Evolutionary conservation across 257 asterid genomes (phyloP).

Genomic region (Solanum peruvianum): DNA sequence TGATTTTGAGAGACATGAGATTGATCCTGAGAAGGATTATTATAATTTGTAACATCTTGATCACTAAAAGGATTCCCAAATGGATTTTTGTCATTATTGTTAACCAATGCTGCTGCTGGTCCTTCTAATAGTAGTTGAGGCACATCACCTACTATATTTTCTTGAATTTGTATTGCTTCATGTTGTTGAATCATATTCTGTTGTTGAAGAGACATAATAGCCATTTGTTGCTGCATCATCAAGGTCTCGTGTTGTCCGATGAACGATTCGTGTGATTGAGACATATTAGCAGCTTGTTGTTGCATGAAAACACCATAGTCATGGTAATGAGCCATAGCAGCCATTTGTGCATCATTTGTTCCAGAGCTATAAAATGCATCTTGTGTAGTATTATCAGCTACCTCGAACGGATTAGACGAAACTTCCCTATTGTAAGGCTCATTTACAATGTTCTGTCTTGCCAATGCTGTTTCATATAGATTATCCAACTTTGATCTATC

Average conservation of each 20-base stretch:
- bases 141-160: not conserved
- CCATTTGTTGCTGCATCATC: conserved; percentile 2
- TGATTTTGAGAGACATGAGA: conserved; percentile 20
- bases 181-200: not conserved
- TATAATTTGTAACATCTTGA: not conserved
- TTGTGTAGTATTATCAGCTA: conserved; percentile 3
- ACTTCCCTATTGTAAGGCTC: conserved; percentile 8
- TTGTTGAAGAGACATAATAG: conserved; percentile 4
- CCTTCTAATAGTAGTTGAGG: not conserved
- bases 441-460: conserved; percentile 13
- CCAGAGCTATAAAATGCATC: not conserved
- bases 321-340: conserved; percentile 24
- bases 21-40: not conserved
- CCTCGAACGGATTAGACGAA: conserved; percentile 56
- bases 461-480: conserved; percentile 38
- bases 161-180: not conserved
- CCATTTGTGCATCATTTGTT: conserved; percentile 13
- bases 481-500: conserved; percentile 55
- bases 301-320: conserved; percentile 9
- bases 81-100: conserved; percentile 12
- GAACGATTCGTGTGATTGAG: conserved; percentile 10
- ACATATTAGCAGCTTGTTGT: conserved; percentile 16
- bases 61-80: conserved; percentile 46
- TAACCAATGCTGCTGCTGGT: not conserved
- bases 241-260: not conserved